Evolutionary conservation across 179 eudicot species (phyloP).

Genomic region (Spinacia oleracea): DNA sequence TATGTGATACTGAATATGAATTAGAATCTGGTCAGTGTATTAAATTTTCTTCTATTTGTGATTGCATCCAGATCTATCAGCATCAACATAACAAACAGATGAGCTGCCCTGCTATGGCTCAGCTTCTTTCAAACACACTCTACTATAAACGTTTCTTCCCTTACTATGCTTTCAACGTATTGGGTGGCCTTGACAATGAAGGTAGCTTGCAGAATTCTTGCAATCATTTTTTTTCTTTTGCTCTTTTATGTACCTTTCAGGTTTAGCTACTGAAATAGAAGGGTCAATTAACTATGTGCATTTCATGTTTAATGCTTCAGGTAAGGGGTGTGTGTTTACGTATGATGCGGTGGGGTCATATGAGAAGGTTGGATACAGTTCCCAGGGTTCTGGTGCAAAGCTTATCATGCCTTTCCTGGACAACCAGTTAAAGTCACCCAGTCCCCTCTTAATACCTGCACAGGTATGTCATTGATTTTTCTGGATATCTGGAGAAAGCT

Average conservation of each 20-base stretch:
- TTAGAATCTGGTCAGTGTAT: background rate
- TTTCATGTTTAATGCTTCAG: conserved; percentile 38
- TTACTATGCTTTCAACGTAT: conserved; percentile 86
- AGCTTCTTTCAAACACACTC: conserved; percentile 90
- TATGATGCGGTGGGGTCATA: conserved; percentile 99
- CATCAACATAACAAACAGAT: conserved; percentile 97
- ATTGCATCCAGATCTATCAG: conserved; percentile 60
- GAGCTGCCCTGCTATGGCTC: conserved; percentile 98
- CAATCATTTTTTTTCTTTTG: background rate
- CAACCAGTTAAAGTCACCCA: conserved; percentile 95
- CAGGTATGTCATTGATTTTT: conserved; percentile 43
- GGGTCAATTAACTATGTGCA: conserved; percentile 3
- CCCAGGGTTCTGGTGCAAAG: conserved; percentile 92
- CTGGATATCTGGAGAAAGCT: background rate
- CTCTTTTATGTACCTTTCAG: background rate
- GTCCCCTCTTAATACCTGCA: conserved; percentile 84
- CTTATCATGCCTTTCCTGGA: conserved; percentile 93
- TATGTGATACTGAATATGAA: background rate
- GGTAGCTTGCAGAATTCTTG: conserved; percentile 35
- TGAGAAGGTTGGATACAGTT: conserved; percentile 91
- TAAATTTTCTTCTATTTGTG: conserved; percentile 7
- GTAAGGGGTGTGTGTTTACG: conserved; percentile 93
- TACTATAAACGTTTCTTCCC: conserved; percentile 97
- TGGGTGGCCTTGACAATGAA: conserved; percentile 94
- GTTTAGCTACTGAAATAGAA: background rate